phyloP scores from a whole-genome alignment of 116 monocot species.

The Trichopus zeylanicus region DNA sequence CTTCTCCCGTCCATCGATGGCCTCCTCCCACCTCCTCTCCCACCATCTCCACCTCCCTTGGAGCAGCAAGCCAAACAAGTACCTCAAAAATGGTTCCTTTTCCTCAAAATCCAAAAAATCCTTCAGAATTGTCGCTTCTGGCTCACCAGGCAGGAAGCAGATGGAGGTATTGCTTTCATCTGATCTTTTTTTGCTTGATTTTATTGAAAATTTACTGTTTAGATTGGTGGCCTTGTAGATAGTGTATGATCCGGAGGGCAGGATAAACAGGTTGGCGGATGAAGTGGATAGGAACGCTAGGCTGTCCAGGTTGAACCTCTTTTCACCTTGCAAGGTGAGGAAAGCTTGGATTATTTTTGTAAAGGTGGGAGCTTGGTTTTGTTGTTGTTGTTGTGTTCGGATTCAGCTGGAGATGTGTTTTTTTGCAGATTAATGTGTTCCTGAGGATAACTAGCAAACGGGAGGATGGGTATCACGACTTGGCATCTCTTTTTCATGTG shows the following conservation, averaged over 20 bases:
- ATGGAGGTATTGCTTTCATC: not conserved
- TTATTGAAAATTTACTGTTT: no score
- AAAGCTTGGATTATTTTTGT: not conserved
- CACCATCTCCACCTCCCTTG: no score
- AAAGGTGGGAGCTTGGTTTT: not conserved
- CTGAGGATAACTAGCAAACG: slow-evolving; percentile 92
- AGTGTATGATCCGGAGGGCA: slow-evolving; percentile 64
- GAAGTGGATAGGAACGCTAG: slow-evolving; percentile 62
- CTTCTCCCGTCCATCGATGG: no score
- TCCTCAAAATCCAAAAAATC: no score
- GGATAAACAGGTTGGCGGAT: slow-evolving; percentile 66
- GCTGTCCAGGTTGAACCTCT: slow-evolving; percentile 70
- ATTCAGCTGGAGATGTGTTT: not conserved
- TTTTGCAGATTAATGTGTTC: slow-evolving; percentile 81
- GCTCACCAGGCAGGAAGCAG: no score
- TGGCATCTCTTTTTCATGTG: slow-evolving; percentile 98
- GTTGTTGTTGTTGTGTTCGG: not conserved
- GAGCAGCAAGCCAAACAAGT: no score
- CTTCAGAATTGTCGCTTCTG: no score
- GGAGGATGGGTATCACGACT: slow-evolving; percentile 90
- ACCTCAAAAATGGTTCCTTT: no score
- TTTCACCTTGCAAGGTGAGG: slow-evolving; percentile 94
- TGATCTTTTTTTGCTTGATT: no score
- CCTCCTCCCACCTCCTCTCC: no score
- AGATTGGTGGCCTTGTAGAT: slow-evolving; percentile 32